These are phyloP conservation scores for Cystobasidium tubakii DNA, from an alignment of 768 basidiomycete genomes.

Conservation along the genomic window DNA sequence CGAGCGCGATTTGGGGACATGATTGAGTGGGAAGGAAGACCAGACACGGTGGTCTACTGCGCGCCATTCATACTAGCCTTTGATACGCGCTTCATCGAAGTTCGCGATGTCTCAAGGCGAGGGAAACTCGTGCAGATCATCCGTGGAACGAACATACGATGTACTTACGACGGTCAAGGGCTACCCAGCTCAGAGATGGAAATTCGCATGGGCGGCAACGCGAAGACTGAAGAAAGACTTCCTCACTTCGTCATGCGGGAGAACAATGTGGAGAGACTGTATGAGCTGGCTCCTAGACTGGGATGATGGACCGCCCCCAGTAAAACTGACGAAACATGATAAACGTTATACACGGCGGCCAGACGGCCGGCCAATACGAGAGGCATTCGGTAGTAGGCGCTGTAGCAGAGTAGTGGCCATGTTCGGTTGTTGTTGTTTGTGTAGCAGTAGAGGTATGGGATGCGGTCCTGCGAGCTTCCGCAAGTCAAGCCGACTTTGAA, in stretches of 20 bases:
- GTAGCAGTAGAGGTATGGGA: too few relatives aligned
- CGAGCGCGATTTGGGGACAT: constrained; percentile 51
- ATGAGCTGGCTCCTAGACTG: constrained; percentile 11
- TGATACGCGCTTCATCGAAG: constrained; percentile 52
- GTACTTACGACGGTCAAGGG: constrained; percentile 81
- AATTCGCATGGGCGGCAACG: background rate
- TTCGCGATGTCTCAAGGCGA: constrained; percentile 55
- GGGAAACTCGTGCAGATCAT: constrained; percentile 77
- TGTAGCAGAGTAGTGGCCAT: too few relatives aligned
- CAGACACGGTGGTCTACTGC: constrained; percentile 81
- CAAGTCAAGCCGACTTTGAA: too few relatives aligned
- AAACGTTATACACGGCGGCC: too few relatives aligned
- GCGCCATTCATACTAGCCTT: constrained; percentile 81
- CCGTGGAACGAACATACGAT: constrained; percentile 70
- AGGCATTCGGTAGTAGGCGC: too few relatives aligned
- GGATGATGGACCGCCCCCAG: background rate
- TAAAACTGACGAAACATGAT: too few relatives aligned
- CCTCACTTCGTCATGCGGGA: constrained; percentile 28
- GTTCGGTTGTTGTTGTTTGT: too few relatives aligned
- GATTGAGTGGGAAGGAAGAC: constrained; percentile 92
- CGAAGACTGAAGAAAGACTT: background rate
- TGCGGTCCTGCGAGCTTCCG: too few relatives aligned
- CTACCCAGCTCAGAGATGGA: constrained; percentile 28
- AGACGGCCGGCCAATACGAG: too few relatives aligned
- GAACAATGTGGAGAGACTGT: constrained; percentile 18